Conservation (phyloP, 2,329 filamentous ascomycete genomes). For the Calonectria hongkongensis region DNA sequence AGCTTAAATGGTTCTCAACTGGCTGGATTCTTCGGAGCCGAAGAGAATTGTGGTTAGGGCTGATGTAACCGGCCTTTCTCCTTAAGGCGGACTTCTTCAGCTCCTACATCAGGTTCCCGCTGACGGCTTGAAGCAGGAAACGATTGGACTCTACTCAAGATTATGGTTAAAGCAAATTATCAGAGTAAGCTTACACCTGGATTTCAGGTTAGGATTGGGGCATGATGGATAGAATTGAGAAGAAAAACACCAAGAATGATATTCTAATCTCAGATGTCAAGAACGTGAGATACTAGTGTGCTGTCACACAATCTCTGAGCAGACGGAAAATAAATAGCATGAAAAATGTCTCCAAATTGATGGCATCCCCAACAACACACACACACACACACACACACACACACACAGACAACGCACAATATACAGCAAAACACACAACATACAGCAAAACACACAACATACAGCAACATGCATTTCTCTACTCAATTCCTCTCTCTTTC, state of each 20-base stretch:
- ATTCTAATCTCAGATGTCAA: neutral
- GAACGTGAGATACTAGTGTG: neutral
- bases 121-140: neutral
- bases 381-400: neutral
- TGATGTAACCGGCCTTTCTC: neutral
- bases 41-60: neutral
- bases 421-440: neutral
- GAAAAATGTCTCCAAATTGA: neutral
- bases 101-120: neutral
- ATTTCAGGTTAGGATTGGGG: neutral
- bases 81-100: neutral
- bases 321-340: neutral
- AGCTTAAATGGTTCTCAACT: too few relatives aligned
- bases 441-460: neutral
- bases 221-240: neutral
- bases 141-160: neutral
- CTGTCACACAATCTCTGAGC: neutral
- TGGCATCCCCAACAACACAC: neutral
- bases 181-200: neutral
- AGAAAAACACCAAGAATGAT: neutral
- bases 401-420: neutral
- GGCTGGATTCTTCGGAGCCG: too few relatives aligned
- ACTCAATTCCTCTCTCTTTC: neutral
- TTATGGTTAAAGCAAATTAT: neutral
- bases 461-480: constrained; percentile 5